Evolutionary conservation across 2,329 filamentous ascomycete species (phyloP).

Genomic region (Myriosclerotinia duriaeana): DNA sequence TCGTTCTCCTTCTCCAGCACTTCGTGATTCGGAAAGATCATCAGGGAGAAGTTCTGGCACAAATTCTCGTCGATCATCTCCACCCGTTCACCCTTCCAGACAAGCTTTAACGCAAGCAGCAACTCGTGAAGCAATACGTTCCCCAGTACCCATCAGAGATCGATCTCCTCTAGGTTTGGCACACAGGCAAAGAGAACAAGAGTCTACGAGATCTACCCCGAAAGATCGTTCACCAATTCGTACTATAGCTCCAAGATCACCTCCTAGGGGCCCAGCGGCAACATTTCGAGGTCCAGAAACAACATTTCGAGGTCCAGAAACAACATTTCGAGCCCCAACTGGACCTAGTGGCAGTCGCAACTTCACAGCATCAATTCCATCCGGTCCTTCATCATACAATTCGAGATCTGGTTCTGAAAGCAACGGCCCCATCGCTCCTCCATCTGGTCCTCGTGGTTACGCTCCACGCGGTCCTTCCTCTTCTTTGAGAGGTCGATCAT

Average conservation of each 20-base stretch:
- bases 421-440: slow-evolving; percentile 29
- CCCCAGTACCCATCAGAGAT: slow-evolving; percentile 35
- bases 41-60: slow-evolving; percentile 56
- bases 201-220: slow-evolving; percentile 38
- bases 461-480: slow-evolving; percentile 35
- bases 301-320: slow-evolving; percentile 39
- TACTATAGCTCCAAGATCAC: slow-evolving; percentile 36
- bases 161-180: slow-evolving; percentile 35
- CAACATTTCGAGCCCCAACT: slow-evolving; percentile 38
- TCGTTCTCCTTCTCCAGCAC: slow-evolving; percentile 54
- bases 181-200: slow-evolving; percentile 35
- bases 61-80: slow-evolving; percentile 62
- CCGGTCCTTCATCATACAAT: slow-evolving; percentile 24
- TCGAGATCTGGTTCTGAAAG: slow-evolving; percentile 33
- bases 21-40: slow-evolving; percentile 48
- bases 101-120: slow-evolving; percentile 44
- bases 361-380: slow-evolving; percentile 34
- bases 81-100: slow-evolving; percentile 56
- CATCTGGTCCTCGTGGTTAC: slow-evolving; percentile 41
- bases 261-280: slow-evolving; percentile 39
- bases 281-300: slow-evolving; percentile 39
- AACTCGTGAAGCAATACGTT: slow-evolving; percentile 37
- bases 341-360: slow-evolving; percentile 39
- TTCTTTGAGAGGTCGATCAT: slow-evolving; percentile 37
- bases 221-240: slow-evolving; percentile 39